Base-by-base conservation (phyloP, 1,139 yeast species). In the Debaryomyces coudertii region DNA sequence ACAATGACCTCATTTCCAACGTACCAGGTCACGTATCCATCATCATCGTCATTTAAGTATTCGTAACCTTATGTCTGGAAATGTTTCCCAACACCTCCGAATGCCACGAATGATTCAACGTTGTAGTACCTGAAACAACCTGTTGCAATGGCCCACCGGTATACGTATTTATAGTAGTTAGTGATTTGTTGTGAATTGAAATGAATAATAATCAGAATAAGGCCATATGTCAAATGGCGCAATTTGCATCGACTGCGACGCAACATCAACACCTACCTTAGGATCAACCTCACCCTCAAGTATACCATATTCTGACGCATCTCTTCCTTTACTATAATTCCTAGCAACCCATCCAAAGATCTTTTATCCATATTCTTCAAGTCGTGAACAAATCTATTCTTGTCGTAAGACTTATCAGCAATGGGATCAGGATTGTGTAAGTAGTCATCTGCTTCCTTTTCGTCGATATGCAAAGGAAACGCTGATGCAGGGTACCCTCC, bases 401-500 rank as follows among this genome's bases (percentile, higher is more conserved):
- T 82, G 53, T 88, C 95, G 56, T 84, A 80, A 51, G 83, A 78
- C 15, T 95, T 95, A 64, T 90, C 97, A 40, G 80, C 83, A 34
- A 90, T 85, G 7, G 96, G 96, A 62, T 90, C 96, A 1, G 97
- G 97, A 64, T 90, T 90, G 66, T 90, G 97, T 52, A 90, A 64
- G 60, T 88, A 90, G 63, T 90, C 97, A 68, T 90, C 97, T 2
- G 89, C 86, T 66, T 90, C 97, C 65, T 87, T 87, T 58, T 90
- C 97, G 48, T 90, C 96, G 52, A 90, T 82, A 55, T 81, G 84
- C 45, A 90, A 70, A 0, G 97, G 97, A 69, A 90, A 90, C 1
- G 90, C 81, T 5, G 88, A 76, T 4, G 96, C 93, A 1, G 97
- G 97, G 63, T 88, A 90, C 8, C 97, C 97, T 45, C 97, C 97